These are phyloP conservation scores for Globisporangium sylvaticum DNA, from an alignment of 352 stramenopile species.

Conservation along the genomic window DNA sequence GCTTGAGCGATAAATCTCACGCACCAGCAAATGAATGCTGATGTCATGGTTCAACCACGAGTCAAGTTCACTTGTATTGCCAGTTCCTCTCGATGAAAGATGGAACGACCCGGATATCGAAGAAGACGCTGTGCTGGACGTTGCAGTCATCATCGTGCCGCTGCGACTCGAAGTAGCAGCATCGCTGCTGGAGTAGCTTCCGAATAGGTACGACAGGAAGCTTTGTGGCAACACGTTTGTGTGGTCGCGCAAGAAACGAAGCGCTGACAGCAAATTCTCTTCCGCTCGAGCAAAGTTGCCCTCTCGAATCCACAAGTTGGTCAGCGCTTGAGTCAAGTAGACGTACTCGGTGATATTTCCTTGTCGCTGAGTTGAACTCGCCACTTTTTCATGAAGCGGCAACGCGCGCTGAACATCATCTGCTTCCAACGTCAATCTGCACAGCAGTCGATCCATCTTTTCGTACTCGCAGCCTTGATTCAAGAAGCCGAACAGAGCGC, in stretches of 20 bases:
- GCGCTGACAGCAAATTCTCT: constrained; percentile 56
- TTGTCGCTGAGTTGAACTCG: constrained; percentile 53
- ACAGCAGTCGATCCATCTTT: constrained; percentile 69
- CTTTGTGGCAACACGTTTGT: constrained; percentile 61
- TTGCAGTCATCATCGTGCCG: constrained; percentile 54
- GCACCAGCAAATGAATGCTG: constrained; percentile 74
- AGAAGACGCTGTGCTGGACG: constrained; percentile 65
- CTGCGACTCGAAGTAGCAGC: constrained; percentile 46
- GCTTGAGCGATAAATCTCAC: constrained; percentile 74
- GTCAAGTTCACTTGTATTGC: constrained; percentile 73
- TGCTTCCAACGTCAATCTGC: constrained; percentile 64
- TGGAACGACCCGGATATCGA: constrained; percentile 56
- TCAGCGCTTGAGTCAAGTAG: constrained; percentile 79
- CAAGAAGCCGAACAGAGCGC: constrained; percentile 53
- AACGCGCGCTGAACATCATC: constrained; percentile 75
- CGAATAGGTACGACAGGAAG: constrained; percentile 48
- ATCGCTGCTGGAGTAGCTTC: constrained; percentile 54
- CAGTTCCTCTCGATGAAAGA: constrained; percentile 38
- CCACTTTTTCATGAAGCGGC: constrained; percentile 78
- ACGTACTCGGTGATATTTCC: constrained; percentile 85
- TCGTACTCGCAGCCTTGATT: constrained; percentile 75
- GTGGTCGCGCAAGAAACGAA: constrained; percentile 67
- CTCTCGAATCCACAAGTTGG: constrained; percentile 74
- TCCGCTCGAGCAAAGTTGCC: constrained; percentile 74
- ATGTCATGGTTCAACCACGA: constrained; percentile 82